phyloP scores from a whole-genome alignment of 495 filamentous ascomycete species.

The Peziza echinospora region DNA sequence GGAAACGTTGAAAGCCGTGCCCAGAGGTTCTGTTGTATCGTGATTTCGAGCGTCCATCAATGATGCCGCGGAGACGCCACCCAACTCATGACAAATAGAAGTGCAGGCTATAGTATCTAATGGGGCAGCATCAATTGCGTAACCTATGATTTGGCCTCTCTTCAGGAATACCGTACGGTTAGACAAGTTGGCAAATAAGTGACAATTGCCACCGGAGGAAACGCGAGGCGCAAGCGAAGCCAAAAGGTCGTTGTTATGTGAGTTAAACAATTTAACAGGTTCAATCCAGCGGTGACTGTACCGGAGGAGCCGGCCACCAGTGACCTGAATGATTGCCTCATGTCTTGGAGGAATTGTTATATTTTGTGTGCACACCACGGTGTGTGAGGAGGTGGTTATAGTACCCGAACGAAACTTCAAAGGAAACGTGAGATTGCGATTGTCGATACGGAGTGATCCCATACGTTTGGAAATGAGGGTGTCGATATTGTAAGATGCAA shows the following conservation, averaged over 20 bases:
- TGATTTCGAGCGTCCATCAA: too few species aligned
- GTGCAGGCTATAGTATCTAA: too few species aligned
- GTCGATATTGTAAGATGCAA: background rate
- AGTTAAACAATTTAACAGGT: background rate
- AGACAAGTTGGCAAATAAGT: background rate
- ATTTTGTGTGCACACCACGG: background rate
- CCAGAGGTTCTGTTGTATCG: too few species aligned
- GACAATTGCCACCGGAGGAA: background rate
- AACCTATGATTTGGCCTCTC: too few species aligned
- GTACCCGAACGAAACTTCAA: background rate
- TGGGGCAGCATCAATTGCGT: too few species aligned
- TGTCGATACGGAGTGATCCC: background rate
- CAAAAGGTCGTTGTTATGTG: background rate
- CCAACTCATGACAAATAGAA: too few species aligned
- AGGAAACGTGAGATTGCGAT: background rate
- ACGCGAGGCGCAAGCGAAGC: background rate
- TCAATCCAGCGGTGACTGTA: background rate
- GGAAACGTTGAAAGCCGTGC: too few species aligned
- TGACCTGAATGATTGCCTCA: background rate
- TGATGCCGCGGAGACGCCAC: too few species aligned
- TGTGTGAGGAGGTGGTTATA: background rate
- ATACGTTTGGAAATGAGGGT: background rate
- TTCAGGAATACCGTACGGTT: background rate
- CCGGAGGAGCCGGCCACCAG: background rate
- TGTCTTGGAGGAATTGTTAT: background rate